These are phyloP conservation scores for Saitozyma podzolica DNA, from an alignment of 768 basidiomycete genomes.

Conservation along the genomic window DNA sequence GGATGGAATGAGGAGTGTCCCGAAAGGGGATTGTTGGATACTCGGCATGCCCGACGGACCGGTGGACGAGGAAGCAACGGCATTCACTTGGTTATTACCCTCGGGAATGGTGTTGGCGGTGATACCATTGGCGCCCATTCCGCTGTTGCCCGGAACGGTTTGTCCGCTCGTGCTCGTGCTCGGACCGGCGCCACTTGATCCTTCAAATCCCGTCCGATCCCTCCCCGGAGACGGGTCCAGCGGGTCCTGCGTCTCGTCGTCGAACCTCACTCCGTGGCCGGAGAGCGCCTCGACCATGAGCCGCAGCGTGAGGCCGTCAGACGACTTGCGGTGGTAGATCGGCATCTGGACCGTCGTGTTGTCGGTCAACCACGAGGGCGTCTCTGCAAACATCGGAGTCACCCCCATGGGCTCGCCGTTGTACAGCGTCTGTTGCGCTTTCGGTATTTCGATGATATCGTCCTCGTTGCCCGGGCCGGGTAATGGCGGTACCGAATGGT, in stretches of 20 bases:
- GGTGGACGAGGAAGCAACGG: background rate
- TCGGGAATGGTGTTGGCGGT: too few relatives aligned
- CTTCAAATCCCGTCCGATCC: background rate
- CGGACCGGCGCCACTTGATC: too few relatives aligned
- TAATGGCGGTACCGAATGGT: background rate
- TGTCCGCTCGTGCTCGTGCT: too few relatives aligned
- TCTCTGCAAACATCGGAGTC: constrained; percentile 34
- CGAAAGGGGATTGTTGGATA: constrained; percentile 28
- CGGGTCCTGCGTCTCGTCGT: constrained; percentile 23
- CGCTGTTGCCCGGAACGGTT: background rate
- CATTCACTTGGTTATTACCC: too few relatives aligned
- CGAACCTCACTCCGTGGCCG: constrained; percentile 8
- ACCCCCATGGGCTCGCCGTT: constrained; percentile 23
- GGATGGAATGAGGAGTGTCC: constrained; percentile 22
- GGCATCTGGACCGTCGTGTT: constrained; percentile 22
- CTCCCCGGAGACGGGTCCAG: constrained; percentile 9
- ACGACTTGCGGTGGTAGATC: constrained; percentile 41
- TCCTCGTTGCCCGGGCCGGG: background rate
- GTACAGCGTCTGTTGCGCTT: constrained; percentile 24
- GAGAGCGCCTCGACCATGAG: constrained; percentile 39
- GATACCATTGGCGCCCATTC: too few relatives aligned
- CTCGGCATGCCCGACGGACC: constrained; percentile 1
- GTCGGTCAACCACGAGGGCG: constrained; percentile 39
- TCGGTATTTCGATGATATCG: constrained; percentile 22
- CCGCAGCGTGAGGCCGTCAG: constrained; percentile 30